Conservation (phyloP, 2,329 filamentous ascomycete genomes). For the Fusarium caatingaense region DNA sequence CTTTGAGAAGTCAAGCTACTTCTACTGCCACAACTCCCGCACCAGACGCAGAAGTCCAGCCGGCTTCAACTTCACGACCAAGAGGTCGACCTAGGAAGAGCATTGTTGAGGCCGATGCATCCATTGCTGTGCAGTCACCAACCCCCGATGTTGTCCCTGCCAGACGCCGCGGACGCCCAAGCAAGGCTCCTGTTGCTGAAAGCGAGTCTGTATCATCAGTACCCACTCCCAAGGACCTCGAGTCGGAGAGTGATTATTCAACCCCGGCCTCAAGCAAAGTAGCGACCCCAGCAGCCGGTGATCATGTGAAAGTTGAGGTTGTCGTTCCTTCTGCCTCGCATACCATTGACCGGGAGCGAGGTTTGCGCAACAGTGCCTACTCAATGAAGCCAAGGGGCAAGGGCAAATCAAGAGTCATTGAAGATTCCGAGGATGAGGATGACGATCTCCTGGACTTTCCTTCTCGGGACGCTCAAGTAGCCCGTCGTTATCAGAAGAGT, state of each 20-base stretch:
- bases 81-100: constrained; percentile 46
- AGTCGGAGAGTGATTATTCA: constrained; percentile 50
- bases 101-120: constrained; percentile 9
- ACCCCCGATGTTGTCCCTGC: constrained; percentile 6
- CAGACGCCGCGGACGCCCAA: constrained; percentile 35
- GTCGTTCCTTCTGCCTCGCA: constrained; percentile 38
- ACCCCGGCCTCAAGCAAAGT: constrained; percentile 54
- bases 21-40: constrained; percentile 9
- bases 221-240: constrained; percentile 46
- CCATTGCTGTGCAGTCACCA: constrained; percentile 5
- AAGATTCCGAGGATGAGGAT: constrained; percentile 56
- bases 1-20: constrained; percentile 31
- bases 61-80: constrained; percentile 4
- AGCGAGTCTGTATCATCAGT: constrained; percentile 51
- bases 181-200: constrained; percentile 29
- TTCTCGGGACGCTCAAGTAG: constrained; percentile 47
- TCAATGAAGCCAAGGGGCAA: constrained; percentile 61
- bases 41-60: not conserved
- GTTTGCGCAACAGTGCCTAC: constrained; percentile 57
- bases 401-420: constrained; percentile 54
- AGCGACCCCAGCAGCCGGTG: constrained; percentile 49
- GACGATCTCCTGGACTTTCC: constrained; percentile 44
- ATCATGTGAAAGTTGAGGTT: constrained; percentile 48
- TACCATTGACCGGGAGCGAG: constrained; percentile 46
- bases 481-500: constrained; percentile 52